phyloP scores from a whole-genome alignment of 305 asterid species.

The Lippia alba region DNA sequence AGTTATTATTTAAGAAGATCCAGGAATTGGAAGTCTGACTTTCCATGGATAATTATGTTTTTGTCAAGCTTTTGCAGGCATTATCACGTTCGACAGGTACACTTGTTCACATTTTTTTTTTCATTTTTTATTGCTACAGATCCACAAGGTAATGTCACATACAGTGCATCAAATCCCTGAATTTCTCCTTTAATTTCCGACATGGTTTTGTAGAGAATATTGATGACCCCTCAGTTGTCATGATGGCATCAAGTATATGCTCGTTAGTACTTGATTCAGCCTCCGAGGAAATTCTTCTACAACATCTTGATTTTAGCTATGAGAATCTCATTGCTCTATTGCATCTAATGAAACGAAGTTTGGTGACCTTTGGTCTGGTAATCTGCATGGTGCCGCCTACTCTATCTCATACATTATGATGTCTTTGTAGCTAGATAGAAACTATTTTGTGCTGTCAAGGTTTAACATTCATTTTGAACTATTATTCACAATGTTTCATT shows the following conservation, averaged over 20 bases:
- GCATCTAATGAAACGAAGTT: conserved; percentile 64
- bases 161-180: not conserved
- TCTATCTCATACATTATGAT: not conserved
- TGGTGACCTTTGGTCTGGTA: conserved; percentile 54
- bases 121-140: conserved; percentile 2
- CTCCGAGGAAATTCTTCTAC: conserved; percentile 74
- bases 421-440: not conserved
- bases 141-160: conserved; percentile 20
- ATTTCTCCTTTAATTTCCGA: not conserved
- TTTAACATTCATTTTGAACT: not conserved
- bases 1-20: conserved; percentile 27
- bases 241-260: conserved; percentile 90
- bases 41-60: conserved; percentile 47
- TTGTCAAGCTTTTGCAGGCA: conserved; percentile 66
- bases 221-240: conserved; percentile 49
- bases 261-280: conserved; percentile 71
- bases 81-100: conserved; percentile 73
- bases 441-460: not conserved
- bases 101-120: not conserved
- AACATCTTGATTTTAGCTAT: conserved; percentile 51
- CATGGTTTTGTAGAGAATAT: conserved; percentile 45
- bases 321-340: conserved; percentile 52
- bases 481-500: not conserved
- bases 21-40: conserved; percentile 22
- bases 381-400: not conserved